These are phyloP conservation scores for Rhipidocladum racemiflorum DNA, from an alignment of 176 grass and related monocot genomes.

Conservation along the genomic window DNA sequence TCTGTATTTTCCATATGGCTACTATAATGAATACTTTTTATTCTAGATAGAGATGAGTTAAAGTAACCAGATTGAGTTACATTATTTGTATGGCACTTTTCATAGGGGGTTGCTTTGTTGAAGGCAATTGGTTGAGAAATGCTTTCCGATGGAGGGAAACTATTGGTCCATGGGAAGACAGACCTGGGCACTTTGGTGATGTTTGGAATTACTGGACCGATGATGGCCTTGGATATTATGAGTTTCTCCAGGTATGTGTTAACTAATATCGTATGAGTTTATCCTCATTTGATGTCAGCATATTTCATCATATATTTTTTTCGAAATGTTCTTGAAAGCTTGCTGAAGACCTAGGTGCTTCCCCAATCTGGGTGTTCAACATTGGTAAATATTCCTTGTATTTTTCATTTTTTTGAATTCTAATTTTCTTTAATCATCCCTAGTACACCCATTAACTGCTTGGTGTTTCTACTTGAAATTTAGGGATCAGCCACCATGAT, in stretches of 20 bases:
- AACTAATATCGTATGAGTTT: neutral
- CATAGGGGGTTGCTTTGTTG: conserved; percentile 81
- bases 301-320: conserved; percentile 10
- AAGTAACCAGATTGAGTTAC: neutral
- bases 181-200: conserved; percentile 94
- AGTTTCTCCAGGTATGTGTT: conserved; percentile 76
- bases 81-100: conserved; percentile 1
- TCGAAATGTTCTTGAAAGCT: conserved; percentile 48
- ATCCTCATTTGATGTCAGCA: no score
- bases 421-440: neutral
- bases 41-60: neutral
- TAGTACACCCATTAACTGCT: no score
- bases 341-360: conserved; percentile 65
- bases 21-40: neutral
- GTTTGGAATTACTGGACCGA: conserved; percentile 99
- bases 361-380: conserved; percentile 91
- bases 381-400: conserved; percentile 43
- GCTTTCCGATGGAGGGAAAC: conserved; percentile 77
- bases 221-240: conserved; percentile 92
- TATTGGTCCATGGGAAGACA: conserved; percentile 88
- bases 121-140: conserved; percentile 79
- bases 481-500: conserved; percentile 76
- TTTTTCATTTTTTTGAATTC: no score
- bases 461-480: neutral
- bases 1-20: conserved; percentile 11